Base-by-base conservation (phyloP, 208 protist species). In the Novymonas esmeraldas region DNA sequence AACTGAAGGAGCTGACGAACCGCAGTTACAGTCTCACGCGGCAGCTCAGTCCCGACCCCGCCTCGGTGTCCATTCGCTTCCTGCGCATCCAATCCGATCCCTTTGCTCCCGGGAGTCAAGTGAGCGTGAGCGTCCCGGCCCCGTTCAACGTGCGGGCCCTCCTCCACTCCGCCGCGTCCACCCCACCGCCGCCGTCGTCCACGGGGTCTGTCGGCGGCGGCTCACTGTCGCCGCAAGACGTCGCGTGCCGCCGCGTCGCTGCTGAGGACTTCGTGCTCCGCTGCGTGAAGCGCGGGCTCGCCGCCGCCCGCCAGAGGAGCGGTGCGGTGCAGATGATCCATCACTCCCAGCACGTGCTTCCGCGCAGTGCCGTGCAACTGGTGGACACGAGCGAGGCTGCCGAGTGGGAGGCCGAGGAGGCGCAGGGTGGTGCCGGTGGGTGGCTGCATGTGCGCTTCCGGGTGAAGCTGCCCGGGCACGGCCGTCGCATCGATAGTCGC, bases 381-480 rank as follows among this genome's bases (percentile, higher is more conserved):
- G 33, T 63, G 13, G 54, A 62, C 41, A 54, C 28, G 26, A 45
- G 22, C 16, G 29, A 18, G 42, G 60, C 38, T 48, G n/a, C 26
- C 41, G 58, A 7, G 7, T 14, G 44, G 24, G 26, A 61, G 5
- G 26, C 36, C 3, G 6, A 2, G 10, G 49, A 18, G 16, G 22
- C 34, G 29, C 44, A 5, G 14, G 59, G 16, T 24, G 33, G 9
- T 34, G 31, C 55, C 2, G 10, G 44, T 10, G 48, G 63, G 5
- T 59, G 22, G 49, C n/a, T 76, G 26, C 93, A 48, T 58, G 87
- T 76, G 59, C 92, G 28, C 82, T 78, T 96, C 45, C 93, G 90
- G 3, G 84, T 98, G 22, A 95, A 95, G 42, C 79, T 98, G 20
- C 97, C 97, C 0, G 93, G 88, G 14, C 86, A 84, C 39, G 87